A percentile compares a stretch with the other conserved stretches of the same genome.
These are phyloP conservation scores for Odontarrhena argentea DNA, from an alignment of 345 rosid species.

Conservation along the genomic window DNA sequence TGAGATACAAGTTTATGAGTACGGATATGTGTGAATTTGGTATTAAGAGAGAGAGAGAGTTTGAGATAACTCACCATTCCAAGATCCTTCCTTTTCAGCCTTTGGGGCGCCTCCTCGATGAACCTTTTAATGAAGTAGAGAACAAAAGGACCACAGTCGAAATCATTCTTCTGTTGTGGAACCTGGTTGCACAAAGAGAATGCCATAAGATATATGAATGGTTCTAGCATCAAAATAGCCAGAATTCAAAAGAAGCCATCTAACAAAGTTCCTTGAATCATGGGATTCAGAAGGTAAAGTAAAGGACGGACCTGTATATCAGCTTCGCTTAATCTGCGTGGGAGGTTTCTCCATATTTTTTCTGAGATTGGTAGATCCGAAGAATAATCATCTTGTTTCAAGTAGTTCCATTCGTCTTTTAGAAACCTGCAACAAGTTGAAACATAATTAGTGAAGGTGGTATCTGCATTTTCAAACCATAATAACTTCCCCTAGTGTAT, in stretches of 20 bases:
- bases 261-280: slow-evolving; percentile 7
- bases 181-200: slow-evolving; percentile 54
- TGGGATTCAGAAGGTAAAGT: slow-evolving; percentile 4
- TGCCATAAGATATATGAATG: not conserved
- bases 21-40: not conserved
- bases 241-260: not conserved
- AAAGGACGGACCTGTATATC: slow-evolving; percentile 49
- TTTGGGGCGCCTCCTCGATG: slow-evolving; percentile 77
- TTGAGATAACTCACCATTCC: slow-evolving; percentile 57
- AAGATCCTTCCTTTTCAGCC: slow-evolving; percentile 75
- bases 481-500: not conserved
- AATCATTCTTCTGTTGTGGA: slow-evolving; percentile 93
- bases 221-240: not conserved
- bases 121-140: slow-evolving; percentile 86
- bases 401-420: slow-evolving; percentile 75
- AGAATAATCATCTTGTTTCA: slow-evolving; percentile 55
- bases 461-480: not conserved
- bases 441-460: not conserved
- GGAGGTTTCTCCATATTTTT: slow-evolving; percentile 62
- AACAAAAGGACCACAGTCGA: slow-evolving; percentile 90
- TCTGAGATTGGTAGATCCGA: slow-evolving; percentile 61
- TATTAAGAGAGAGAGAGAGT: not conserved
- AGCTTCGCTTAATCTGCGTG: slow-evolving; percentile 56
- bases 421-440: slow-evolving; percentile 54
- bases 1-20: slow-evolving; percentile 10